Conservation (phyloP, 2,329 filamentous ascomycete genomes). For the Macrophomina pseudophaseolina region DNA sequence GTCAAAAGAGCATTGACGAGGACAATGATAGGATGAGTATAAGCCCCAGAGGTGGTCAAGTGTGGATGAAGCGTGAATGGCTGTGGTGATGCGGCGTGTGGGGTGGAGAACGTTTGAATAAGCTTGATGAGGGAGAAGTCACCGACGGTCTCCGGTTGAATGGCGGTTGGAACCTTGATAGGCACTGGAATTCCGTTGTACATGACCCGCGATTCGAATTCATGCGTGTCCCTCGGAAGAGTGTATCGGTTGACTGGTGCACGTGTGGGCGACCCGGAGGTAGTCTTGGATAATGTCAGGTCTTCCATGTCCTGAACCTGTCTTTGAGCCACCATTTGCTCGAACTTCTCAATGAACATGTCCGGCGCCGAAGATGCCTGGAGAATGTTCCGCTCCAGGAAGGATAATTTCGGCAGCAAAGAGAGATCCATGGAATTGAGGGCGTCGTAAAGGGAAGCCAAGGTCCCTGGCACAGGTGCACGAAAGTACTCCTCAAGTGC, state of each 20-base stretch:
- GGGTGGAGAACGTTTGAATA: constrained; percentile 88
- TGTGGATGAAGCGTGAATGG: constrained; percentile 88
- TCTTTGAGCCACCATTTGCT: constrained; percentile 86
- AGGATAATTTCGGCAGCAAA: constrained; percentile 82
- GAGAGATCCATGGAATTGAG: constrained; percentile 98
- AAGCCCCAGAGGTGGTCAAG: constrained; percentile 86
- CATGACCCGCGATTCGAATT: constrained; percentile 93
- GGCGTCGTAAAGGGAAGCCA: constrained; percentile 86
- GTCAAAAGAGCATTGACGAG: constrained; percentile 93
- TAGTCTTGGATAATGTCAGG: constrained; percentile 30
- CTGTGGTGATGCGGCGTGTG: constrained; percentile 81
- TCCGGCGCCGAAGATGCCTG: constrained; percentile 94
- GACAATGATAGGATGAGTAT: constrained; percentile 93
- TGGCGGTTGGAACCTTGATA: constrained; percentile 91
- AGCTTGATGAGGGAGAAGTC: constrained; percentile 98
- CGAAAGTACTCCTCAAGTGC: constrained; percentile 98
- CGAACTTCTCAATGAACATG: constrained; percentile 96
- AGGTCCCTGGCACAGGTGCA: constrained; percentile 82
- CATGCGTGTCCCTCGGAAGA: constrained; percentile 91
- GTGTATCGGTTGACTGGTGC: constrained; percentile 71
- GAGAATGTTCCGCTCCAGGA: constrained; percentile 82
- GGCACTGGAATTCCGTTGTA: constrained; percentile 98
- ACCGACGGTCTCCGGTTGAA: constrained; percentile 93
- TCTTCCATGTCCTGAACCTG: constrained; percentile 65
- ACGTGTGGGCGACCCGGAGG: constrained; percentile 49